Evolutionary conservation across 2,329 filamentous ascomycete species (phyloP), one percentile per base, ranked within the genome.

Genomic region (Penicillium sp.): DNA sequence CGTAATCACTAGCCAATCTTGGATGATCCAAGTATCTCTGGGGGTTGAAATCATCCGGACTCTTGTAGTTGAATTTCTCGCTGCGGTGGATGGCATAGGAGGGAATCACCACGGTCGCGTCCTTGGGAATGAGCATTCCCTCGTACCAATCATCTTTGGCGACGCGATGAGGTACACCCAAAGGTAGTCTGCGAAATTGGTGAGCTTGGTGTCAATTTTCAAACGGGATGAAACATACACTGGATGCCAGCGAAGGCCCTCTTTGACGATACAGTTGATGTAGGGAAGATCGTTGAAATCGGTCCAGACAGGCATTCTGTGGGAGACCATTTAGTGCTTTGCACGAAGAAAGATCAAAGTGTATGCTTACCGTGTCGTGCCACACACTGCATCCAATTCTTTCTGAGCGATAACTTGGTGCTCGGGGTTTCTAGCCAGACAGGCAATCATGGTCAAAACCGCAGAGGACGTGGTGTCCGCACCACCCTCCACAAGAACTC

Each of bases 81-180:
- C 69, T 14, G 71, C 70, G 53, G 48, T 78, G 74, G 47, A 81
- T 78, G 1, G 71, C 72, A 75, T 77, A 79, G 2, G 74, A 73
- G 60, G 79, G 80, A 10, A 72, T 73, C 1, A 79, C 58, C 0
- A 84, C 68, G 0, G 75, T 77, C 0, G 81, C 81, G 0, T 77
- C 80, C 3, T 75, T 73, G 3, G 82, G 81, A 24, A 84, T 81
- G n/a, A 74, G 68, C 61, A 79, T 82, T n/a, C 79, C 80, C 44
- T 76, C 73, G 63, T 81, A 83, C 19, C 70, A 66, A 56, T 84
- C 80, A 43, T 83, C 80, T 31, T 77, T 73, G 1, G 77, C 79
- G 0, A 75, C 73, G 0, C 79, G 78, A 55, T 84, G 81, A 0
- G 80, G 81, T 7, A 35, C 31, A 35, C 31, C 31, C 31, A 35